Evolutionary conservation across 2,329 filamentous ascomycete genomes (phyloP), one percentile per base, ranked within the genome.

Genomic region (Cladosporium sp.): DNA sequence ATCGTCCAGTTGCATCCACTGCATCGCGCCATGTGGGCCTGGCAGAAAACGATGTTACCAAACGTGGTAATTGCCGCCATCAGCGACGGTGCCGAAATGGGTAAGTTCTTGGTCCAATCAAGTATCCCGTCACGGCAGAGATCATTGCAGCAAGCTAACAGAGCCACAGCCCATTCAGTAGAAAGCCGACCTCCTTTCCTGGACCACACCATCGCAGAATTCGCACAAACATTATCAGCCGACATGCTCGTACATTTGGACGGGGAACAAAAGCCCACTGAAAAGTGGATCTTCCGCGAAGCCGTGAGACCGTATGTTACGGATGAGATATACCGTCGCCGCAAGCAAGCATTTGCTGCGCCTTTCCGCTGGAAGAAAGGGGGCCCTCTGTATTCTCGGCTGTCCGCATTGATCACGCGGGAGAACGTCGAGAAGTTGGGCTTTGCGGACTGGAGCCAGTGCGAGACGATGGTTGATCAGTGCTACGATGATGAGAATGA

Each of bases 281-380:
- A 60, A 40, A 62, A 62, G 38, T 62, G 54, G 53, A 52, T 62
- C 32, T 43, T 62, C 9, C 52, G 59, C 8, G 58, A 62, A 49
- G 60, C 60, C 3, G 50, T 49, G 19, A 55, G 53, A 39, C 57
- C 58, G 8, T 62, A 54, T 30, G 50, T 62, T 30, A 60, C 57
- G 3, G 39, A 53, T 7, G 60, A 62, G 47, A 16, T 62, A 20
- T 62, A 62, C 22, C 32, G 49, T 6, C 42, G 58, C 15, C 53
- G 47, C n/a, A 62, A 62, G 43, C 54, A 60, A 33, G 53, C 59
- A 2, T 62, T 54, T 29, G 50, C 53, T 5, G 60, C 58, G 25
- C 60, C 60, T 1, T 53, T 54, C 43, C 38, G 43, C 33, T 62
- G 49, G 19, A 40, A 53, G 20, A 16, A 38, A 1, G 54, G 50